Percentiles rank a stretch among this genome's conserved stretches.
These are phyloP conservation scores for Trichoderma asperellum DNA, from an alignment of 2,329 filamentous ascomycete species.

Conservation along the genomic window DNA sequence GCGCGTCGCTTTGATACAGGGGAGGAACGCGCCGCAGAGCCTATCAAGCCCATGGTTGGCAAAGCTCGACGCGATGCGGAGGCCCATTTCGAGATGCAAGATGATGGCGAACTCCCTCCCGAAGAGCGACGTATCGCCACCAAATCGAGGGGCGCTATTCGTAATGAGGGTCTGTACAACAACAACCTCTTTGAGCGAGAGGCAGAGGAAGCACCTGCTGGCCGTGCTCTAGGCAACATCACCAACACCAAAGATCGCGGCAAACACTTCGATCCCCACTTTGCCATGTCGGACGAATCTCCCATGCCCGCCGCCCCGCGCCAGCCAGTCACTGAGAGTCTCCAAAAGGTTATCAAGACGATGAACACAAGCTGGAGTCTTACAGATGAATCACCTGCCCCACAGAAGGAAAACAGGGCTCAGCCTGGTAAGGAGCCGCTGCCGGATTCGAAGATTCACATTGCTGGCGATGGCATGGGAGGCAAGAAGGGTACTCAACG, in stretches of 20 bases:
- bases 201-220: conserved; percentile 48
- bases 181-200: conserved; percentile 71
- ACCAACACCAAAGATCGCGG: conserved; percentile 73
- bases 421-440: conserved; percentile 27
- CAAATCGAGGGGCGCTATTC: conserved; percentile 56
- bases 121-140: conserved; percentile 51
- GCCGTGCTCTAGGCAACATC: conserved; percentile 63
- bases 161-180: conserved; percentile 74
- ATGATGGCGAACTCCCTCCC: conserved; percentile 67
- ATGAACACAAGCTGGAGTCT: conserved; percentile 68
- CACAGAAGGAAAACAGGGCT: conserved; percentile 50
- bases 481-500: conserved; percentile 57
- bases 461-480: conserved; percentile 68
- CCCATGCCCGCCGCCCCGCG: conserved; percentile 51
- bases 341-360: conserved; percentile 71
- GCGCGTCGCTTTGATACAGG: conserved; percentile 80
- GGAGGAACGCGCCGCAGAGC: conserved; percentile 34
- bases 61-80: conserved; percentile 77
- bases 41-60: conserved; percentile 4
- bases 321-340: conserved; percentile 58
- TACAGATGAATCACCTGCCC: conserved; percentile 58
- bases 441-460: conserved; percentile 42
- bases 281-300: conserved; percentile 72
- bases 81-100: conserved; percentile 80
- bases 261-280: conserved; percentile 80